A percentile compares a stretch with the other conserved stretches of the same genome.
Evolutionary conservation across 257 asterid genomes (phyloP).

Genomic region (Petunia axillaris): DNA sequence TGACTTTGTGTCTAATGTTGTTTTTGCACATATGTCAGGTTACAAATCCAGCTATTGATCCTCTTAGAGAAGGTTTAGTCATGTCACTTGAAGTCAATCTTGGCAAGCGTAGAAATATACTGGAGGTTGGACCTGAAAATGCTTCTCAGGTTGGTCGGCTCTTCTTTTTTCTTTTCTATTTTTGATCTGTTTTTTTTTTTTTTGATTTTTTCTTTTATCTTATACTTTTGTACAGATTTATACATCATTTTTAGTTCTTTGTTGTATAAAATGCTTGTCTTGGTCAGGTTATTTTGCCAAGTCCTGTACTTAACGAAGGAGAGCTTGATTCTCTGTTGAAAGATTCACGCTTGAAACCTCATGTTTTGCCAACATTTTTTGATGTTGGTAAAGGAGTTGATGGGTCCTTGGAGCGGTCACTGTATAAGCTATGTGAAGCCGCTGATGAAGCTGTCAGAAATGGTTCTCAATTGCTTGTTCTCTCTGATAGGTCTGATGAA

Average conservation of each 20-base stretch:
- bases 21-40: slow-evolving; percentile 57
- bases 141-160: slow-evolving; percentile 79
- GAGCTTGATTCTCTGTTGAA: slow-evolving; percentile 88
- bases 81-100: slow-evolving; percentile 99
- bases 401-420: slow-evolving; percentile 78
- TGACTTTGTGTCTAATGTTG: slow-evolving; percentile 25
- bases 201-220: slow-evolving; percentile 3
- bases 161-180: slow-evolving; percentile 26
- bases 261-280: slow-evolving; percentile 27
- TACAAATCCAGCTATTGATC: slow-evolving; percentile 99
- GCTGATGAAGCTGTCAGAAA: slow-evolving; percentile 99
- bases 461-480: slow-evolving; percentile 95
- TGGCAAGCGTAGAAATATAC: slow-evolving; percentile 91
- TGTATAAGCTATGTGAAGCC: slow-evolving; percentile 89
- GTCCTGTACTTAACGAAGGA: slow-evolving; percentile 93
- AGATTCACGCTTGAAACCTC: slow-evolving; percentile 80
- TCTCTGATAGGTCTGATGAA: slow-evolving; percentile 94
- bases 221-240: not conserved
- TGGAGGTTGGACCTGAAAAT: slow-evolving; percentile 94
- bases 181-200: slow-evolving; percentile 24
- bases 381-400: slow-evolving; percentile 86
- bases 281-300: slow-evolving; percentile 77
- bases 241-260: slow-evolving; percentile 22
- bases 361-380: slow-evolving; percentile 76
- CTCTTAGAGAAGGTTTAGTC: slow-evolving; percentile 97